phyloP scores from a whole-genome alignment of 495 filamentous ascomycete genomes.

The Hypoxylon lienhwacheense region DNA sequence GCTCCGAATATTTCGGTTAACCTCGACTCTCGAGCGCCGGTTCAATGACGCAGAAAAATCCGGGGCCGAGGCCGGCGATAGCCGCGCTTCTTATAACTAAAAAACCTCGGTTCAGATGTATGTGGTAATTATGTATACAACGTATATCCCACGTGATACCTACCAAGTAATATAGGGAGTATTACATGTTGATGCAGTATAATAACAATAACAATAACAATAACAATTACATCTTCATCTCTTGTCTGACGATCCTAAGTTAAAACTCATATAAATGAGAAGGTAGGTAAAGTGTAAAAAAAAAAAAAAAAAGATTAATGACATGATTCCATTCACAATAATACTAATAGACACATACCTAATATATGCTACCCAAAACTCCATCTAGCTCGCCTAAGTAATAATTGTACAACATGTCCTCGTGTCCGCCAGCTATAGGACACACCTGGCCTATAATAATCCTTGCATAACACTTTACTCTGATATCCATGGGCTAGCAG shows the following conservation, averaged over 20 bases:
- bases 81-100: conserved; percentile 23
- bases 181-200: background rate
- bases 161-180: background rate
- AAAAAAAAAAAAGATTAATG: too few relatives aligned
- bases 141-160: conserved; percentile 21
- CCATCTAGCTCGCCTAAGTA: conserved; percentile 19
- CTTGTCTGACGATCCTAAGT: too few relatives aligned
- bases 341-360: conserved; percentile 13
- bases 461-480: too few relatives aligned
- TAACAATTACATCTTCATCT: too few relatives aligned
- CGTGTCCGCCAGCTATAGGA: conserved; percentile 27
- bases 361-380: conserved; percentile 30
- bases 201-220: too few relatives aligned
- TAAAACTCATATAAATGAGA: too few relatives aligned
- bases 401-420: conserved; percentile 31
- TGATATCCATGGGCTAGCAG: too few relatives aligned
- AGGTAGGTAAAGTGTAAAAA: too few relatives aligned
- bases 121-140: background rate
- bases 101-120: conserved; percentile 22
- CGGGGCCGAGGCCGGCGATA: conserved; percentile 38
- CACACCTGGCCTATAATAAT: too few relatives aligned
- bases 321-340: conserved; percentile 8
- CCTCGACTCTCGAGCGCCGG: conserved; percentile 7
- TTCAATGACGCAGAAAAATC: conserved; percentile 38
- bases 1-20: conserved; percentile 4